Conservation (phyloP, 1,139 yeast species). For the Cylindricascospora bacillispora region DNA sequence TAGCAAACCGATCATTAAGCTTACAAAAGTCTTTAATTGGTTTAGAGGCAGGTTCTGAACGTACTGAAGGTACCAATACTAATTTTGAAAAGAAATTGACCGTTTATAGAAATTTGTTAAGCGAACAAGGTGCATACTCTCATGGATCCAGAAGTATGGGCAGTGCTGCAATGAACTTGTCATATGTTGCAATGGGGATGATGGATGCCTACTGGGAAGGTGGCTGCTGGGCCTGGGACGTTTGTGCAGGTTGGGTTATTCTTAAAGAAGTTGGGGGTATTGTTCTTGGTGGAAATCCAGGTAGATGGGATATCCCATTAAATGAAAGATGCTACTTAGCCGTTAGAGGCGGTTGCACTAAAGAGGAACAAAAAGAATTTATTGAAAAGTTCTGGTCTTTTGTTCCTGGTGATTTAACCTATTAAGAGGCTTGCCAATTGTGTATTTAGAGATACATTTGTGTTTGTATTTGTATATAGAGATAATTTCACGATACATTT, state of each 20-base stretch:
- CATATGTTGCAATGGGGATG: constrained; percentile 41
- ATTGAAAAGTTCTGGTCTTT: constrained; percentile 37
- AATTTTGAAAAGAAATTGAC: constrained; percentile 34
- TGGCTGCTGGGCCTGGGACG: constrained; percentile 53
- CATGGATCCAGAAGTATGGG: constrained; percentile 49
- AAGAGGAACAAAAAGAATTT: constrained; percentile 31
- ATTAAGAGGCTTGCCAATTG: constrained; percentile 8
- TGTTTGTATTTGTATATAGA: too few species aligned
- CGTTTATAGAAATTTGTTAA: constrained; percentile 34
- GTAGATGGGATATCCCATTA: constrained; percentile 34
- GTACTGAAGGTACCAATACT: constrained; percentile 29
- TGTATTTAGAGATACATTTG: neutral
- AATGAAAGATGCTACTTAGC: constrained; percentile 40
- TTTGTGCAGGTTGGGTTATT: constrained; percentile 52
- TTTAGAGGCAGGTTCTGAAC: constrained; percentile 45
- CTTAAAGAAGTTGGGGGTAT: constrained; percentile 44
- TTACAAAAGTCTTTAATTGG: constrained; percentile 41
- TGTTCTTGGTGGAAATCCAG: constrained; percentile 39
- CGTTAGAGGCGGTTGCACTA: constrained; percentile 36
- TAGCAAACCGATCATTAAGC: constrained; percentile 26
- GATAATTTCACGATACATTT: too few species aligned
- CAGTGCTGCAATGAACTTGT: constrained; percentile 46
- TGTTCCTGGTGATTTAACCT: constrained; percentile 32
- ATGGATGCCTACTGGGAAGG: constrained; percentile 53
- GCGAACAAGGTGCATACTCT: constrained; percentile 35